These are phyloP conservation scores for Senna siamea DNA, from an alignment of 306 rosid genomes.

Conservation along the genomic window DNA sequence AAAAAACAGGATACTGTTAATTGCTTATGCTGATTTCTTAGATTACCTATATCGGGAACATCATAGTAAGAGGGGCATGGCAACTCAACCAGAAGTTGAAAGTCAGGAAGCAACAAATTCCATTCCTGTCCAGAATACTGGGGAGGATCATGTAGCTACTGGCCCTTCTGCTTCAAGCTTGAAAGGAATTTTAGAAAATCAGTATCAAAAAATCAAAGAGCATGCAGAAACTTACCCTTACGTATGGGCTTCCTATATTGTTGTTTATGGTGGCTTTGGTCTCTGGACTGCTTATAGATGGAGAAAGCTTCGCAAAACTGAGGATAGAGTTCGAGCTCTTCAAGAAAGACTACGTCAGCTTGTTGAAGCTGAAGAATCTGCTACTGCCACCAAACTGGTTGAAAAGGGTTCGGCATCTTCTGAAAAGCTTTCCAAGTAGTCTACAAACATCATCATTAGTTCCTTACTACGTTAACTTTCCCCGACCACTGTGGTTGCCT, in stretches of 20 bases:
- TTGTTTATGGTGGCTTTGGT: constrained; percentile 77
- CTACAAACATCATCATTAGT: neutral
- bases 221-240: constrained; percentile 79
- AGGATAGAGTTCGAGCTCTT: constrained; percentile 65
- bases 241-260: constrained; percentile 83
- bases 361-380: constrained; percentile 60
- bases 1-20: constrained; percentile 7
- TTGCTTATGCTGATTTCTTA: constrained; percentile 38
- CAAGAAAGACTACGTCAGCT: constrained; percentile 65
- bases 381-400: constrained; percentile 46
- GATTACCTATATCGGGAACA: constrained; percentile 4
- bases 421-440: constrained; percentile 44
- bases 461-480: constrained; percentile 22
- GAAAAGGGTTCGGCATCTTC: constrained; percentile 56
- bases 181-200: constrained; percentile 52
- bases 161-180: constrained; percentile 40
- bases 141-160: constrained; percentile 47
- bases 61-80: constrained; percentile 36
- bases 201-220: constrained; percentile 61
- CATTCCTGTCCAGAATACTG: constrained; percentile 39
- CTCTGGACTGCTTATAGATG: constrained; percentile 75
- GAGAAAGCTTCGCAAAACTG: constrained; percentile 84
- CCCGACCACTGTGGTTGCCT: constrained; percentile 20
- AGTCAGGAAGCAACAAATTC: constrained; percentile 41
- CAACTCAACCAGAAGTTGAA: constrained; percentile 37